phyloP scores from a whole-genome alignment of 306 rosid genomes.

The Calophaca sinica region DNA sequence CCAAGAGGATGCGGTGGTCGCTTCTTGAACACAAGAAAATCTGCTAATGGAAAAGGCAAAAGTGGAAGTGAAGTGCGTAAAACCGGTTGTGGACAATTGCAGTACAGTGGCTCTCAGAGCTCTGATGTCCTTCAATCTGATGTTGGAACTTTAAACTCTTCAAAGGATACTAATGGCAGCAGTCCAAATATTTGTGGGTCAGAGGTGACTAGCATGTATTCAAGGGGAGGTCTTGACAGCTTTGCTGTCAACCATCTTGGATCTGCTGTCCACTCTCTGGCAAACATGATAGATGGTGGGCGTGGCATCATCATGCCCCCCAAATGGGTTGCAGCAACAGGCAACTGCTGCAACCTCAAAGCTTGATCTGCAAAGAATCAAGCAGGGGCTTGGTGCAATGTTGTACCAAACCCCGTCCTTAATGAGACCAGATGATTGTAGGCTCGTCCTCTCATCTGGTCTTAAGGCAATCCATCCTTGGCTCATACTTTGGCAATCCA shows the following conservation, averaged over 20 bases:
- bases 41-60: constrained; percentile 49
- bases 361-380: constrained; percentile 56
- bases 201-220: constrained; percentile 81
- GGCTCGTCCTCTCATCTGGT: constrained; percentile 64
- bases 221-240: constrained; percentile 57
- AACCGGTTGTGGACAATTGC: constrained; percentile 47
- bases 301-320: constrained; percentile 63
- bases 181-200: constrained; percentile 69
- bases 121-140: constrained; percentile 80
- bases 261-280: constrained; percentile 56
- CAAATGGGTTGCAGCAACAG: constrained; percentile 82
- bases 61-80: constrained; percentile 47
- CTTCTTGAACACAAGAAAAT: constrained; percentile 71
- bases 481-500: constrained; percentile 66
- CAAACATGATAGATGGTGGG: constrained; percentile 59
- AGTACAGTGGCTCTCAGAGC: constrained; percentile 65
- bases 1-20: constrained; percentile 97
- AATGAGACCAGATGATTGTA: constrained; percentile 56
- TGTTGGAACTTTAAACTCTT: constrained; percentile 70
- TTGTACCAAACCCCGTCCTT: constrained; percentile 52
- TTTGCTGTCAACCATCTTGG: constrained; percentile 64
- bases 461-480: constrained; percentile 62
- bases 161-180: constrained; percentile 69
- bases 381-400: constrained; percentile 51
- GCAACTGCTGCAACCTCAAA: constrained; percentile 72